Evolutionary conservation across 2,329 filamentous ascomycete species (phyloP), one percentile per base, ranked within the genome.

Genomic region (Phyllosticta citriasiana): DNA sequence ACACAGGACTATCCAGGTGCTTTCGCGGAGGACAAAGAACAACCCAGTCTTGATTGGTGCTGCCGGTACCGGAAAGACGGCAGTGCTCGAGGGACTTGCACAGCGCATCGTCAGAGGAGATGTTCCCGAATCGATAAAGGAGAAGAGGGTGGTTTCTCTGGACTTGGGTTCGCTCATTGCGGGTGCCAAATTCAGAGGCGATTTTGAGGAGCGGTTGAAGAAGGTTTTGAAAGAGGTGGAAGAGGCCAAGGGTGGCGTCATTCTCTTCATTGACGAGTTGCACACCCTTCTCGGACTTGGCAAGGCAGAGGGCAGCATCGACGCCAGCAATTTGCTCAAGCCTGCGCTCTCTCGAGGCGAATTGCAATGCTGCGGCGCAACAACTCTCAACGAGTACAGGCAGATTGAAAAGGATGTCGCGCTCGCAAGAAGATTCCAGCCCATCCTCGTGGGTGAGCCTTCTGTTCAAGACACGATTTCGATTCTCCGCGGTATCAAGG

Each of bases 381-480:
- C 94, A 0, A 99, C 94, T 0, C 77, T 97, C 35, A 89, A 87
- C 65, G 94, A 99, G 70, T 99, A 97, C 69, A 85, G 94, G 24
- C 80, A 86, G 67, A 97, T 99, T 64, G 94, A 97, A 73, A 97
- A 97, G 74, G 94, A 97, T 70, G 92, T 93, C 27, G 94, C 94
- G 0, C 78, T 99, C 22, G 94, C 94, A 8, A 82, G 94, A 66
- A 84, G 94, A 63, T 97, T 99, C 73, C 94, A 99, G 69, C 92
- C 94, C 0, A 96, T 99, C 62, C 76, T 91, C 40, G 91, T 99
- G n/a, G 89, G 87, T 63, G 94, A 99, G 69, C 94, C 94, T 0
- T 87, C 85, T 0, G 92, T 97, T 0, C 85, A 90, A 66, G 92
- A 97, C 66, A 97, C 94, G 0, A 92, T 99, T 64, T 96, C 91